Percentiles rank a stretch among this genome's conserved stretches.
phyloP scores from a whole-genome alignment of 1,139 yeast genomes.

The Pichia sp. region DNA sequence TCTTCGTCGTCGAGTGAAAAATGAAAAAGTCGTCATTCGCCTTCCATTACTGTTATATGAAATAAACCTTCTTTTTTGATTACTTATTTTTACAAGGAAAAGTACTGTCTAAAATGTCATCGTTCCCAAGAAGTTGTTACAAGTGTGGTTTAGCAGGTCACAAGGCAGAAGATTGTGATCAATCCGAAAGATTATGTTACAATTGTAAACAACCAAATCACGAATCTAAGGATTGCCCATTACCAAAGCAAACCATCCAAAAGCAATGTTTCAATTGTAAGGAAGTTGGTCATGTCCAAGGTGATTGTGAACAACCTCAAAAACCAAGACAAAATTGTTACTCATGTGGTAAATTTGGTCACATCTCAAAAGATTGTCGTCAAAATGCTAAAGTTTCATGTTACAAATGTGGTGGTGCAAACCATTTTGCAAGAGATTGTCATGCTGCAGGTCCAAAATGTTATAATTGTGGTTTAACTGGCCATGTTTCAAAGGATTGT shows the following conservation, averaged over 20 bases:
- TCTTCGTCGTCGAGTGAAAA: background rate
- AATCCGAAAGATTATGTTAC: conserved; percentile 81
- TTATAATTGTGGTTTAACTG: conserved; percentile 86
- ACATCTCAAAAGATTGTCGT: conserved; percentile 67
- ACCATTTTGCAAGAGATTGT: conserved; percentile 89
- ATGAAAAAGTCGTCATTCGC: background rate
- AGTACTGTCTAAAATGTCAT: conserved; percentile 36
- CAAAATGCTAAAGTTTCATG: conserved; percentile 40
- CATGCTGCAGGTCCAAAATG: conserved; percentile 74
- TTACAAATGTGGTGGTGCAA: conserved; percentile 90
- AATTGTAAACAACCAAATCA: conserved; percentile 91
- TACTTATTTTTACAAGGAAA: background rate
- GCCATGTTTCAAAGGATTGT: conserved; percentile 87
- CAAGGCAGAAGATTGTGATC: conserved; percentile 81
- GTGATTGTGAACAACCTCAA: conserved; percentile 57
- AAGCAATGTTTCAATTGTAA: conserved; percentile 85
- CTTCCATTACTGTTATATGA: background rate
- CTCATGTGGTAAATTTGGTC: conserved; percentile 85
- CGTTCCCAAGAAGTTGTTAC: conserved; percentile 77
- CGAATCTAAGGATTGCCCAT: conserved; percentile 80
- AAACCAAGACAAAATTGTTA: conserved; percentile 50
- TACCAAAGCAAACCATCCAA: conserved; percentile 74
- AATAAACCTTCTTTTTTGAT: background rate
- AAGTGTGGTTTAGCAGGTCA: conserved; percentile 93
- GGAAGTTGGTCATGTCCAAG: conserved; percentile 62